Conservation (phyloP, 2,329 filamentous ascomycete species). For the Aspergillus calidoustus region DNA sequence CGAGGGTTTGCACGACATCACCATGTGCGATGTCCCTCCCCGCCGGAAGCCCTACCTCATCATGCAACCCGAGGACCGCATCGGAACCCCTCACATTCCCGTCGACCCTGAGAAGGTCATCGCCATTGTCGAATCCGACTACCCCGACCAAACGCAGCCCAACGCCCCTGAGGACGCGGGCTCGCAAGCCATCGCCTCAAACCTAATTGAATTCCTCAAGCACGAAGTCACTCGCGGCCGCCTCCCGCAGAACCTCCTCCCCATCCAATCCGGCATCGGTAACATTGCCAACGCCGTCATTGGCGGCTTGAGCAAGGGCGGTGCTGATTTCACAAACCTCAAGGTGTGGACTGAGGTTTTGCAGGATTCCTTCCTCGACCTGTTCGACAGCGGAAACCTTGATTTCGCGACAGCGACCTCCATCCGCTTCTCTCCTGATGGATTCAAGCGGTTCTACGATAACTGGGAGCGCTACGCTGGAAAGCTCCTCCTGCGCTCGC, state of each 20-base stretch:
- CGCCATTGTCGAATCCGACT: slow-evolving; percentile 82
- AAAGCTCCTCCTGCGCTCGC: slow-evolving; percentile 84
- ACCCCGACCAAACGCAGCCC: slow-evolving; percentile 74
- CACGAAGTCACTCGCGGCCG: slow-evolving; percentile 81
- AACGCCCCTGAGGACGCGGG: slow-evolving; percentile 77
- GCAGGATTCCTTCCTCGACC: slow-evolving; percentile 89
- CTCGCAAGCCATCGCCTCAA: slow-evolving; percentile 73
- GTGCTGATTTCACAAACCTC: slow-evolving; percentile 81
- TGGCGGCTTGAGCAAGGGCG: slow-evolving; percentile 73
- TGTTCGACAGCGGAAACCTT: slow-evolving; percentile 84
- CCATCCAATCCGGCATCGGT: slow-evolving; percentile 85
- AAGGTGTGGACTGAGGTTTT: slow-evolving; percentile 94
- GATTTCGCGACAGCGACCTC: slow-evolving; percentile 91
- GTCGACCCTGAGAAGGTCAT: slow-evolving; percentile 84
- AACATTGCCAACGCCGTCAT: slow-evolving; percentile 94
- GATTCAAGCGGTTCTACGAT: slow-evolving; percentile 89
- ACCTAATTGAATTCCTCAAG: slow-evolving; percentile 84
- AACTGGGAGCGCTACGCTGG: slow-evolving; percentile 79
- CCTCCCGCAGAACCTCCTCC: slow-evolving; percentile 75
- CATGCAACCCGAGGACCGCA: slow-evolving; percentile 83
- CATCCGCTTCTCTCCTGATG: slow-evolving; percentile 87
- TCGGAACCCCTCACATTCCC: slow-evolving; percentile 80
- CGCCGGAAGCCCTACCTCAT: slow-evolving; percentile 82
- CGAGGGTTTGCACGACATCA: slow-evolving; percentile 88
- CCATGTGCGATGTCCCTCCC: slow-evolving; percentile 83